phyloP scores from a whole-genome alignment of 768 basidiomycete genomes.

The Agaricus bisporus region DNA sequence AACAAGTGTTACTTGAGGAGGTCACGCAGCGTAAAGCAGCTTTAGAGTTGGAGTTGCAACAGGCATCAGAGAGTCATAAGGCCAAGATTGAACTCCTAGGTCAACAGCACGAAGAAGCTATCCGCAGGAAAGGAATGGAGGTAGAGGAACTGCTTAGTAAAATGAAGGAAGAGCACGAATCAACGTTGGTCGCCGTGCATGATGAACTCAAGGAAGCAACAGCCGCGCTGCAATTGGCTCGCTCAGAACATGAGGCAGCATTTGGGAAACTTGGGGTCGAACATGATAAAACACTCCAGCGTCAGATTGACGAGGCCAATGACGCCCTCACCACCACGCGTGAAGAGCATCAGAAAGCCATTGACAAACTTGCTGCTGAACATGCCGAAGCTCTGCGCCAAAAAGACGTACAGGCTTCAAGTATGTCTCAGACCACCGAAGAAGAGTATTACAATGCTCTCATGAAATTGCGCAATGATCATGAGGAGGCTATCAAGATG shows the following conservation, averaged over 20 bases:
- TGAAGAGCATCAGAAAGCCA: constrained; percentile 47
- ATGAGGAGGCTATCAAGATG: constrained; percentile 57
- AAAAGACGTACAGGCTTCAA: constrained; percentile 54
- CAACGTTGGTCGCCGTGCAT: constrained; percentile 30
- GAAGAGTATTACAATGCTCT: constrained; percentile 80
- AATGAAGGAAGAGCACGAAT: constrained; percentile 35
- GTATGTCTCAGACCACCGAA: constrained; percentile 59
- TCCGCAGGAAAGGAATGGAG: constrained; percentile 23
- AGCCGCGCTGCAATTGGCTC: constrained; percentile 37
- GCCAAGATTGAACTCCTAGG: constrained; percentile 43
- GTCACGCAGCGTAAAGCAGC: constrained; percentile 52
- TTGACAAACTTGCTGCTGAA: constrained; percentile 43
- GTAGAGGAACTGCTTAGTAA: not conserved
- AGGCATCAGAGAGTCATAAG: constrained; percentile 44
- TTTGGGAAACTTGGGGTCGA: constrained; percentile 51
- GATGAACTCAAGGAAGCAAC: constrained; percentile 39
- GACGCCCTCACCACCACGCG: constrained; percentile 39
- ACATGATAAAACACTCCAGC: constrained; percentile 49
- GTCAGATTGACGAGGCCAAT: constrained; percentile 50
- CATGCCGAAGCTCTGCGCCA: constrained; percentile 52
- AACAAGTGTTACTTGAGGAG: constrained; percentile 48
- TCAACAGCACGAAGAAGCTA: constrained; percentile 39
- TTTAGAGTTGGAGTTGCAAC: constrained; percentile 43
- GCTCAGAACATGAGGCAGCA: constrained; percentile 52
- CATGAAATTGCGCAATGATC: constrained; percentile 69